phyloP scores from a whole-genome alignment of 106 monocot species.

The Dendrobium huoshanense region DNA sequence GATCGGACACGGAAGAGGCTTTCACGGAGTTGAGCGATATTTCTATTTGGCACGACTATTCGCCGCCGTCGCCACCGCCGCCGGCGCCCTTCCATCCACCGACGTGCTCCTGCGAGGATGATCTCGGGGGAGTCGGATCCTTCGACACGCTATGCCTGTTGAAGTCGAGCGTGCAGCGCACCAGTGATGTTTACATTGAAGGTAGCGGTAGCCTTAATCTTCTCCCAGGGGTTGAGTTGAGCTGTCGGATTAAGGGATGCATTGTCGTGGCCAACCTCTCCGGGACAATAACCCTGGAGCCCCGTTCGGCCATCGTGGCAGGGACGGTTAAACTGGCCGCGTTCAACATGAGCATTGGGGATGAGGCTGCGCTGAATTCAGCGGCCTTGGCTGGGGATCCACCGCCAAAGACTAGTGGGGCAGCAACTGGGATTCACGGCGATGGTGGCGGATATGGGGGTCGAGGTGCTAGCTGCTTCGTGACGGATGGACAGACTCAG shows the following conservation, averaged over 20 bases:
- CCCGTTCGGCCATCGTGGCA: slow-evolving; percentile 45
- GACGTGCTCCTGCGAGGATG: slow-evolving; percentile 62
- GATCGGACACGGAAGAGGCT: neutral
- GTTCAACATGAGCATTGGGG: slow-evolving; percentile 43
- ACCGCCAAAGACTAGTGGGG: slow-evolving; percentile 77
- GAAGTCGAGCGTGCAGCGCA: slow-evolving; percentile 23
- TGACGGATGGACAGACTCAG: slow-evolving; percentile 57
- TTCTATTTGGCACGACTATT: slow-evolving; percentile 56
- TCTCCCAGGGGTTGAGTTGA: slow-evolving; percentile 42
- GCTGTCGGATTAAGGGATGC: slow-evolving; percentile 61
- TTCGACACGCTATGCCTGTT: slow-evolving; percentile 80
- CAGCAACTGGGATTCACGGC: slow-evolving; percentile 49
- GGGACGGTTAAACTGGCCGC: slow-evolving; percentile 52
- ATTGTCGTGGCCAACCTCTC: slow-evolving; percentile 47
- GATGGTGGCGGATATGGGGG: slow-evolving; percentile 96
- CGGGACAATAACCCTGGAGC: slow-evolving; percentile 44
- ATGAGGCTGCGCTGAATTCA: slow-evolving; percentile 40
- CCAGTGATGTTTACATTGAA: slow-evolving; percentile 44
- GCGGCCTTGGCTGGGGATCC: slow-evolving; percentile 75
- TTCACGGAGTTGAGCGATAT: slow-evolving; percentile 22
- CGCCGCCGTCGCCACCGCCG: slow-evolving; percentile 55
- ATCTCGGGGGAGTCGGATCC: slow-evolving; percentile 66
- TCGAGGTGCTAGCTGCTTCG: slow-evolving; percentile 85
- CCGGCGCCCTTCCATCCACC: slow-evolving; percentile 48
- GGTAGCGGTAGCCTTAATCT: slow-evolving; percentile 70